Evolutionary conservation across 805 yeast genomes (phyloP).

Genomic region (Pichia nakasei): DNA sequence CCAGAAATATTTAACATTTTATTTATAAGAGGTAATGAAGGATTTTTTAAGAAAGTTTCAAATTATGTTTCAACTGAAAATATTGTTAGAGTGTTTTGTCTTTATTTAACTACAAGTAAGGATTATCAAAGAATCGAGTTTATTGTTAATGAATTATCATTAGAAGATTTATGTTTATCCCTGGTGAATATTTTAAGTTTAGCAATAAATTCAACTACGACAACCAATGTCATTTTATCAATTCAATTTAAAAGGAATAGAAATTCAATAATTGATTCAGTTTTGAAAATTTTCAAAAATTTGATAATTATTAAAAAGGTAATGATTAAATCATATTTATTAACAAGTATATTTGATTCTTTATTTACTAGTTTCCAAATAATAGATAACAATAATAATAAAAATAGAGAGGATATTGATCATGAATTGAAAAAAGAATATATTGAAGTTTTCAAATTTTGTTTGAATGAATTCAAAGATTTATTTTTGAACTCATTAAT

Average conservation of each 20-base stretch:
- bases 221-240: conserved; percentile 21
- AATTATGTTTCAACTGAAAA: conserved; percentile 21
- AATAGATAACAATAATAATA: conserved; percentile 9
- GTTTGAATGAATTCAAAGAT: conserved; percentile 8
- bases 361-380: conserved; percentile 19
- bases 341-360: conserved; percentile 18
- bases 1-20: conserved; percentile 18
- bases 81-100: conserved; percentile 19
- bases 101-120: conserved; percentile 7
- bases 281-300: conserved; percentile 12
- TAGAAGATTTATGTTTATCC: conserved; percentile 20
- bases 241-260: conserved; percentile 25
- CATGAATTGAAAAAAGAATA: conserved; percentile 1
- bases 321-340: conserved; percentile 13
- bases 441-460: conserved; percentile 10
- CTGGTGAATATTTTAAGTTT: conserved; percentile 14
- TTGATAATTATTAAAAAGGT: conserved; percentile 7
- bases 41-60: conserved; percentile 9
- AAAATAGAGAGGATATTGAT: not conserved
- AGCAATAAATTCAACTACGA: conserved; percentile 21
- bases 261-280: conserved; percentile 14
- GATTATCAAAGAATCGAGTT: conserved; percentile 3
- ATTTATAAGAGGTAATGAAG: conserved; percentile 10
- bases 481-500: conserved; percentile 13
- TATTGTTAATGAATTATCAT: conserved; percentile 11